Evolutionary conservation across 768 basidiomycete genomes (phyloP).

Genomic region (Plicaturopsis crispa): DNA sequence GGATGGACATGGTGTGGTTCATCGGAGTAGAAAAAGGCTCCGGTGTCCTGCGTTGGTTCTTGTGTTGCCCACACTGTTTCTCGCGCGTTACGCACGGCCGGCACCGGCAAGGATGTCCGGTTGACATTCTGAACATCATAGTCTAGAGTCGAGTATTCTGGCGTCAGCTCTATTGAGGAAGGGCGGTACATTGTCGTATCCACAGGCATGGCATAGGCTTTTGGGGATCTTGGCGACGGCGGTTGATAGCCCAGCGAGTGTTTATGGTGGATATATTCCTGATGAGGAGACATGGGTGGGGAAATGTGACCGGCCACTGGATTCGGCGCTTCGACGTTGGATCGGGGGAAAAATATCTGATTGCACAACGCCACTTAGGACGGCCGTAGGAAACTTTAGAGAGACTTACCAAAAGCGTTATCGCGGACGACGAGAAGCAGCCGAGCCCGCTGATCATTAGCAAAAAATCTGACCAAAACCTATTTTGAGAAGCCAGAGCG

Average conservation of each 20-base stretch:
- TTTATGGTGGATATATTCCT: slow-evolving; percentile 18
- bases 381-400: neutral
- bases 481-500: slow-evolving; percentile 2
- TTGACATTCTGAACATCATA: too few species aligned
- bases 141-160: too few species aligned
- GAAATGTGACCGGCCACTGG: slow-evolving; percentile 62
- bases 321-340: slow-evolving; percentile 54
- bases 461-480: slow-evolving; percentile 45
- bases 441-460: slow-evolving; percentile 68
- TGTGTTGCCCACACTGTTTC: neutral
- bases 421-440: slow-evolving; percentile 71
- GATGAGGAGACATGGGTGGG: slow-evolving; percentile 35
- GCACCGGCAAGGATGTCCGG: too few species aligned
- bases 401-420: slow-evolving; percentile 63
- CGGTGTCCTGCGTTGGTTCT: neutral
- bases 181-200: slow-evolving; percentile 5
- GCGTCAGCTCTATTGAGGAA: too few species aligned
- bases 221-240: slow-evolving; percentile 9
- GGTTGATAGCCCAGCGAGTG: slow-evolving; percentile 16
- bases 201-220: slow-evolving; percentile 2
- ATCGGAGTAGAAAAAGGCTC: neutral
- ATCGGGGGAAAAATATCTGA: slow-evolving; percentile 39
- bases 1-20: neutral
- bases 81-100: neutral
- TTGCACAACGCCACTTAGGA: neutral